phyloP scores from a whole-genome alignment of 2,329 filamentous ascomycete species.

The Arthrobotrys sphaeroides region DNA sequence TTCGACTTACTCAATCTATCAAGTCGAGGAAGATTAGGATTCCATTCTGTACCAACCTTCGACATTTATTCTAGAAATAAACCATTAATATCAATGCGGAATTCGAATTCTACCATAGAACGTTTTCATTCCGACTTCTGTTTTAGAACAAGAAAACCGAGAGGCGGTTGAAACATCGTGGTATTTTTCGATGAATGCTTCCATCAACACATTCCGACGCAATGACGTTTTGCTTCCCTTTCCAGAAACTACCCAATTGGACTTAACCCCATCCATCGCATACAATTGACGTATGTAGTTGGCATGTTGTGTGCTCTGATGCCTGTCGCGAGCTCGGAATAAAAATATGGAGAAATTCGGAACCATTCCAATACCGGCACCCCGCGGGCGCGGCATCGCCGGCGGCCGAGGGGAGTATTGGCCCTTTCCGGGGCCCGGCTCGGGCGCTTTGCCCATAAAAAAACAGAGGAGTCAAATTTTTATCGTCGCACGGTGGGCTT shows the following conservation, averaged over 20 bases:
- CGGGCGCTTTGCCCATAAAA: not conserved
- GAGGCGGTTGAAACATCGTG: slow-evolving; percentile 17
- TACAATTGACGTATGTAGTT: slow-evolving; percentile 13
- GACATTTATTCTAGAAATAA: slow-evolving; percentile 28
- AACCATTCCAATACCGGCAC: slow-evolving; percentile 32
- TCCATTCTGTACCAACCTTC: slow-evolving; percentile 16
- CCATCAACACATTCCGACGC: slow-evolving; percentile 48
- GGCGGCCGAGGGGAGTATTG: not conserved
- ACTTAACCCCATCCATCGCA: not conserved
- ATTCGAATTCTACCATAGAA: slow-evolving; percentile 7
- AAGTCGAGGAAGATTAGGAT: slow-evolving; percentile 15
- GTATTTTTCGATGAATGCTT: slow-evolving; percentile 17
- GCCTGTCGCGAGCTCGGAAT: not conserved
- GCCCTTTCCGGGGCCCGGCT: not conserved
- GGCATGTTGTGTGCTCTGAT: not conserved
- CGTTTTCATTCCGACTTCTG: slow-evolving; percentile 24
- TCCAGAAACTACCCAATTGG: not conserved
- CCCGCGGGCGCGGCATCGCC: slow-evolving; percentile 3
- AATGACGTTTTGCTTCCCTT: slow-evolving; percentile 19
- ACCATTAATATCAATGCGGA: not conserved
- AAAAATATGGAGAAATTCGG: slow-evolving; percentile 6
- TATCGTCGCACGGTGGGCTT: not conserved
- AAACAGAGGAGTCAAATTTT: not conserved
- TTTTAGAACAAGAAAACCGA: not conserved
- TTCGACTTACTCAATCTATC: slow-evolving; percentile 9